Evolutionary conservation across 1,284 basidiomycete genomes (phyloP), one percentile per base, ranked within the genome.

Genomic region (Apiotrichum laibachii): DNA sequence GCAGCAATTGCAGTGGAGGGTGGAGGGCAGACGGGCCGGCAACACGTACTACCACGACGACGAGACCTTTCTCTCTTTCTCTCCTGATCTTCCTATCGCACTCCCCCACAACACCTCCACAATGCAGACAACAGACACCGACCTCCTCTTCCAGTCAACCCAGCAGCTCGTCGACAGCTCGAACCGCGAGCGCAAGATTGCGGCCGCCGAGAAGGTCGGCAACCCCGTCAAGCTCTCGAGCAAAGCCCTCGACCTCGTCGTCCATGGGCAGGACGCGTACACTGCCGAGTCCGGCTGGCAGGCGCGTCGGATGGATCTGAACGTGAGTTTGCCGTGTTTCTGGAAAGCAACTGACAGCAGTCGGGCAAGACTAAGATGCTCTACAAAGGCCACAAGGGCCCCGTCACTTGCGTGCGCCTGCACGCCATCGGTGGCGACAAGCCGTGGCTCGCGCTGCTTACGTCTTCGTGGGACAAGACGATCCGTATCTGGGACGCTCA

Each of bases 401-500:
- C 93, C 19, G 89, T 93, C 46, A 93, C 92, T 1, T 86, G 82
- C 31, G 78, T 97, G 33, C 85, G 85, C 6, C 85, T 95, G 68
- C 84, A 68, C 48, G 64, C 64, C 1, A 58, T 70, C 9, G 79
- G 81, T 13, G 50, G 52, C 3, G 49, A 56, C 1, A 56, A 63
- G 10, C 49, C 61, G 9, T 63, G 67, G 60, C 35, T 63, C 12
- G 57, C 61, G 9, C 77, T 96, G 40, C 82, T 94, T 61, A 90
- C 89, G 45, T 90, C 89, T 21, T 92, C 92, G 45, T 96, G 92
- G 92, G 92, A 96, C 74, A 87, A 88, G 88, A 86, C 86, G 0
- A 88, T 95, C 72, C 87, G 86, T 70, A 63, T 92, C 2, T 96
- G 92, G 92, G 82, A 92, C 69, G 83, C 83, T 5, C 72, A 84